A percentile compares a stretch with the other conserved stretches of the same genome.
phyloP scores from a whole-genome alignment of 768 basidiomycete species.

The Pilatotrama ljubarskyi region DNA sequence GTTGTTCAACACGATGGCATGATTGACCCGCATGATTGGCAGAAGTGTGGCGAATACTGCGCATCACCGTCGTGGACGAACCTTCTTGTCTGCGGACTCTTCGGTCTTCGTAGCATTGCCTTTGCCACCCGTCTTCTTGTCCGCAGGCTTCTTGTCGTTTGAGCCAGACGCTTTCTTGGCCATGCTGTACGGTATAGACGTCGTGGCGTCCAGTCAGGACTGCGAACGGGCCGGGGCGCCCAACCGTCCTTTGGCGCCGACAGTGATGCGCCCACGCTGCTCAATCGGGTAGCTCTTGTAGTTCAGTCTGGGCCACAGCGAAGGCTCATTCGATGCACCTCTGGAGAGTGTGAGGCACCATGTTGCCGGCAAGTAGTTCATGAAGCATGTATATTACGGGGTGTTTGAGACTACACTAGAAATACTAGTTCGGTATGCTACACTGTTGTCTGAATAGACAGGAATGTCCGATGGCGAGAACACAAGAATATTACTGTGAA shows the following conservation, averaged over 20 bases:
- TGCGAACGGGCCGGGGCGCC: neutral
- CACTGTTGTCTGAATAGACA: neutral
- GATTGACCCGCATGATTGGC: neutral
- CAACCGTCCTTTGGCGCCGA: neutral
- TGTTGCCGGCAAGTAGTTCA: too few relatives aligned
- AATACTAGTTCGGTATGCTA: neutral
- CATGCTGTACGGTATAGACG: conserved; percentile 2
- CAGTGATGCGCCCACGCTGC: neutral
- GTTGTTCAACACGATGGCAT: neutral
- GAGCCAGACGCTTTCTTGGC: conserved; percentile 22
- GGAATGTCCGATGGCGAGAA: neutral
- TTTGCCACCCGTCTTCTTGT: conserved; percentile 40
- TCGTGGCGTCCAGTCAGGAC: neutral
- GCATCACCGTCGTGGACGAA: neutral
- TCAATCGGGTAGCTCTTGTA: neutral
- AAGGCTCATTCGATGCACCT: too few relatives aligned
- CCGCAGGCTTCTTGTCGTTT: conserved; percentile 35
- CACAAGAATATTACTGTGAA: neutral
- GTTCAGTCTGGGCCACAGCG: neutral
- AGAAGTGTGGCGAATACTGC: neutral
- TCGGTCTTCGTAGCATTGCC: conserved; percentile 15
- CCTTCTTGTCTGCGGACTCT: conserved; percentile 19
- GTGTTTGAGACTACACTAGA: neutral
- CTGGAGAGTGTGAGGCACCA: too few relatives aligned
- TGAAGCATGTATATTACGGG: too few relatives aligned